These are phyloP conservation scores for Eimeria maxima DNA, from an alignment of 169 alveolate species.

Conservation along the genomic window DNA sequence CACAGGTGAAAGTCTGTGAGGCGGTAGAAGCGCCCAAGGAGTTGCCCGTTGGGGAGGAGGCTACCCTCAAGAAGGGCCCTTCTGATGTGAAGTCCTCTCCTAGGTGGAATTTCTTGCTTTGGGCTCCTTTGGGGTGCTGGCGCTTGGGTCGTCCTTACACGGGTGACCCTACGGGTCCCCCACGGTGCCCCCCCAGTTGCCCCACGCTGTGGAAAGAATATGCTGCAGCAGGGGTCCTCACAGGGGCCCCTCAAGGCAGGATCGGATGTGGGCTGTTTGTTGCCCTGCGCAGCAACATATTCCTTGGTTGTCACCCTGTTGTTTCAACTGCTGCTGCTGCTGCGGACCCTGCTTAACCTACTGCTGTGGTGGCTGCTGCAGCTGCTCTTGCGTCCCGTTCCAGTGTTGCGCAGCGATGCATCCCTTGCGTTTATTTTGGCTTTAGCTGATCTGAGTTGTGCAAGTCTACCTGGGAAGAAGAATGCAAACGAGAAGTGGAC, in stretches of 20 bases:
- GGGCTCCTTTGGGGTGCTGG: constrained; percentile 1
- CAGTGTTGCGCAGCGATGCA: neutral
- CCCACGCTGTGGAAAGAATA: neutral
- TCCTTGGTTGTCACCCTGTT: neutral
- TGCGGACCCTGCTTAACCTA: neutral
- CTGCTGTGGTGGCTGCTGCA: neutral
- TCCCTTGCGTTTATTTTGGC: neutral
- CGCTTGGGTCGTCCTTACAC: neutral
- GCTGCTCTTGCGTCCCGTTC: neutral
- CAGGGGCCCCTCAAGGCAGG: constrained; percentile 2
- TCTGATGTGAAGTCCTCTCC: neutral
- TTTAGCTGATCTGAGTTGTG: neutral
- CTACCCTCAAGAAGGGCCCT: neutral
- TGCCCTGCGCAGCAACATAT: neutral
- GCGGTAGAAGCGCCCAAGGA: neutral
- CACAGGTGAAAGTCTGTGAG: neutral
- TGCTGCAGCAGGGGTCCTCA: neutral
- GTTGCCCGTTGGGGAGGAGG: neutral
- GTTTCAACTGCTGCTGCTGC: neutral
- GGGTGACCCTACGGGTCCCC: neutral
- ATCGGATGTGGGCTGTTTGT: neutral
- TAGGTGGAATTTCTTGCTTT: neutral
- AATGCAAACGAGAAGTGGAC: neutral
- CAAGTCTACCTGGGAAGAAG: neutral
- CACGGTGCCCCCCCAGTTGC: neutral